Percentiles rank a stretch among this genome's conserved stretches.
Conservation (phyloP, 179 eudicot species). For the Patellifolia procumbens region DNA sequence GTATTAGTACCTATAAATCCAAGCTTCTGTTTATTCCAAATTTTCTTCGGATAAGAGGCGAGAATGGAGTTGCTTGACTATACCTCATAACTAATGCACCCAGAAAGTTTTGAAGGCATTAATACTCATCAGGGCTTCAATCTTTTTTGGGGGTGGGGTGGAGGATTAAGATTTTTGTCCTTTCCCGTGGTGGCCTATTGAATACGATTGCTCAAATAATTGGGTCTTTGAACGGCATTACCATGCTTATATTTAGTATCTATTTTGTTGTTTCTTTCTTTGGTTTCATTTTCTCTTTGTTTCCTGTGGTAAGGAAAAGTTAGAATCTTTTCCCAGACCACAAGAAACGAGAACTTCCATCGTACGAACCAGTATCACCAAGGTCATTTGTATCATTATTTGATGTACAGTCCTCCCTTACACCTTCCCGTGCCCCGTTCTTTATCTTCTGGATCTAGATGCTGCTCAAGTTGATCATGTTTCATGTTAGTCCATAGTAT, state of each 20-base stretch:
- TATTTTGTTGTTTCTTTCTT: not conserved
- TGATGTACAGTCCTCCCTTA: not conserved
- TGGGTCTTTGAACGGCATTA: not conserved
- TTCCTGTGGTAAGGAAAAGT: not conserved
- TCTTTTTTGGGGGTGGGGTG: no score
- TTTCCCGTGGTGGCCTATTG: not conserved
- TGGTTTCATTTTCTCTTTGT: not conserved
- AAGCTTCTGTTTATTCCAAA: not conserved
- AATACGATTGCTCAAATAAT: not conserved
- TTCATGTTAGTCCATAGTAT: constrained; percentile 5
- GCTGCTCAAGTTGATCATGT: not conserved
- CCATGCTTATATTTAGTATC: not conserved
- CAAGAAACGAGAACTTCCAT: not conserved
- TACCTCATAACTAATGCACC: no score
- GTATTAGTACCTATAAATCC: not conserved
- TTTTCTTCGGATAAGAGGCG: no score
- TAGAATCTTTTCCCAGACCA: no score
- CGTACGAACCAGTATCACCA: not conserved
- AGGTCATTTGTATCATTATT: not conserved
- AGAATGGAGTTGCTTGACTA: no score
- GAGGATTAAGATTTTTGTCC: not conserved
- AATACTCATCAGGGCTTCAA: not conserved
- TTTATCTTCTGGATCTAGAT: not conserved
- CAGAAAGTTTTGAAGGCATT: no score
- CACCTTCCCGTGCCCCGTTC: not conserved